phyloP scores from a whole-genome alignment of 140 eudicot species.

The Bidens hawaiensis region DNA sequence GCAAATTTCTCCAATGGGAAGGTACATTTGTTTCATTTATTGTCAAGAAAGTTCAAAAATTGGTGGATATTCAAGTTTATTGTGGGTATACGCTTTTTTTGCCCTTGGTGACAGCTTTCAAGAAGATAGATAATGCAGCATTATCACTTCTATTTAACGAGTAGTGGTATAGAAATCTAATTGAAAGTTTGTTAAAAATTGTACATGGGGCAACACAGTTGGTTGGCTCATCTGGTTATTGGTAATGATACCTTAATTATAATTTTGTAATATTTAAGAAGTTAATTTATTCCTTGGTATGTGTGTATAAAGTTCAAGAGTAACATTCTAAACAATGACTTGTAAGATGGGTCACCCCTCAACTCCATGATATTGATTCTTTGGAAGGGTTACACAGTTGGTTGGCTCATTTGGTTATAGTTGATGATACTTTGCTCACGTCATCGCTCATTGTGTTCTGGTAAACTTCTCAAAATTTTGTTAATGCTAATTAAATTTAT shows the following conservation, averaged over 20 bases:
- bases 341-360: conserved; percentile 98
- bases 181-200: conserved; percentile 7
- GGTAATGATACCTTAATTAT: conserved; percentile 36
- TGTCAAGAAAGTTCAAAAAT: conserved; percentile 30
- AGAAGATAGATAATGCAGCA: conserved; percentile 90
- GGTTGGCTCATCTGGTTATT: conserved; percentile 95
- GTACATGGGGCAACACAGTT: conserved; percentile 73
- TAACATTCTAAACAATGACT: conserved; percentile 88
- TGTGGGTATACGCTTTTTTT: neutral
- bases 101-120: conserved; percentile 68
- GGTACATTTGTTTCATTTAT: conserved; percentile 43
- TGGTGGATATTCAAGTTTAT: neutral
- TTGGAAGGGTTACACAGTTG: conserved; percentile 89
- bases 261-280: neutral
- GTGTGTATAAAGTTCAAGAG: conserved; percentile 63
- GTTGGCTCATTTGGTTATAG: conserved; percentile 96
- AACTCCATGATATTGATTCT: conserved; percentile 93
- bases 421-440: conserved; percentile 96
- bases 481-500: too few species aligned
- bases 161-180: neutral
- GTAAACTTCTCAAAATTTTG: conserved; percentile 40
- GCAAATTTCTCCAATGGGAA: conserved; percentile 93
- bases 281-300: neutral
- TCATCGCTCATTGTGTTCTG: conserved; percentile 97
- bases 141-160: conserved; percentile 44